Percentiles rank a stretch among this genome's conserved stretches.
Evolutionary conservation across 768 basidiomycete species (phyloP).

Genomic region (Lanmaoa rubissima): DNA sequence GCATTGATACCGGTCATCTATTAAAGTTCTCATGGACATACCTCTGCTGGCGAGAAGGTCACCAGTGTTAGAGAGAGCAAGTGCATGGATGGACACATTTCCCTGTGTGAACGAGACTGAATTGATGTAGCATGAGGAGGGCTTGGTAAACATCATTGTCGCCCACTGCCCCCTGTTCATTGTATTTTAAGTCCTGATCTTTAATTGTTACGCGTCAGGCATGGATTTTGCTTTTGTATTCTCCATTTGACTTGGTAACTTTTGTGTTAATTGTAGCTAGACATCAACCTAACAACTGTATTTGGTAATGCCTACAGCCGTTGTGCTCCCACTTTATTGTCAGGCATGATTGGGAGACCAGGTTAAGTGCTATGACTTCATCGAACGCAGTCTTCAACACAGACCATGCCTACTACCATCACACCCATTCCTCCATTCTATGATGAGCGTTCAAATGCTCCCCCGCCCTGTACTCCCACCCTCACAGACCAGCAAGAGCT

Average conservation of each 20-base stretch:
- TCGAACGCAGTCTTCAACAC: not conserved
- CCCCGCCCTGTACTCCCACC: not conserved
- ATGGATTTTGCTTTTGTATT: too few relatives aligned
- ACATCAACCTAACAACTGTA: too few relatives aligned
- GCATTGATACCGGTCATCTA: not conserved
- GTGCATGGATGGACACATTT: not conserved
- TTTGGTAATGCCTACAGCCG: not conserved
- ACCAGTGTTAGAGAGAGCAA: conserved; percentile 1
- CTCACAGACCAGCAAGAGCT: conserved; percentile 2
- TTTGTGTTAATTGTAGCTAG: too few relatives aligned
- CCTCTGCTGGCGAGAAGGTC: conserved; percentile 3
- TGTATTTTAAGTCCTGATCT: not conserved
- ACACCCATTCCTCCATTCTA: not conserved
- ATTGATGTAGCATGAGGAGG: not conserved
- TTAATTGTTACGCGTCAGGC: not conserved
- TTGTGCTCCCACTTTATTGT: not conserved
- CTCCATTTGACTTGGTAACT: too few relatives aligned
- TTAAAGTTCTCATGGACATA: not conserved
- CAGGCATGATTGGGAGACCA: too few relatives aligned
- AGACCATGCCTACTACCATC: conserved; percentile 1
- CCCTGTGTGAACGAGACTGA: not conserved
- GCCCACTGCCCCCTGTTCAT: not conserved
- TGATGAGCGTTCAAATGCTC: not conserved
- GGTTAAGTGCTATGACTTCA: not conserved
- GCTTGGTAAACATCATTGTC: not conserved